Conservation (phyloP, 164 flowering plant species). For the Dillenia suffruticosa region DNA sequence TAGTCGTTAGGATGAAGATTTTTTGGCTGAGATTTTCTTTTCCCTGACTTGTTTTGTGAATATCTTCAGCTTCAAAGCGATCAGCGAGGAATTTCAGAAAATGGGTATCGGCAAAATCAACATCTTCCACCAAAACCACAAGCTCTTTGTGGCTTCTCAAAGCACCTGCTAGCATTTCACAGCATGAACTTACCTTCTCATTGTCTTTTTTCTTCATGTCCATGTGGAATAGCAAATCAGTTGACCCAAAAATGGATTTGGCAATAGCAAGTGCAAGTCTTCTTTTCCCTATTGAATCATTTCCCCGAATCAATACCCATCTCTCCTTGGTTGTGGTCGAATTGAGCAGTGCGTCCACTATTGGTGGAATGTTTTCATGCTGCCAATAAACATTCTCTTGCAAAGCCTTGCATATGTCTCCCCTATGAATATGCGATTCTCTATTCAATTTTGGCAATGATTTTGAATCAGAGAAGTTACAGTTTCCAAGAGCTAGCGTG, state of each 20-base stretch:
- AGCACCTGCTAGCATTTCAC: slow-evolving; percentile 28
- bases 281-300: slow-evolving; percentile 59
- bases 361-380: slow-evolving; percentile 33
- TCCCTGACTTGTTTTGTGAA: slow-evolving; percentile 17
- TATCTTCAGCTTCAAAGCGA: slow-evolving; percentile 26
- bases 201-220: slow-evolving; percentile 32
- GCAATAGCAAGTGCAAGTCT: slow-evolving; percentile 56
- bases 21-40: slow-evolving; percentile 14
- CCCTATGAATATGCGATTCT: slow-evolving; percentile 6
- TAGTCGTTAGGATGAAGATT: slow-evolving; percentile 39
- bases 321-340: slow-evolving; percentile 14
- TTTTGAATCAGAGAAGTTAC: slow-evolving; percentile 22
- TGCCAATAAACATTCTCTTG: slow-evolving; percentile 77
- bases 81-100: slow-evolving; percentile 40
- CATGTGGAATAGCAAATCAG: slow-evolving; percentile 37
- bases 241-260: slow-evolving; percentile 48
- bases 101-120: slow-evolving; percentile 44
- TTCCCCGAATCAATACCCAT: slow-evolving; percentile 63
- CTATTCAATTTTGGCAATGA: slow-evolving; percentile 6
- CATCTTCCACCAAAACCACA: slow-evolving; percentile 55
- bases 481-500: slow-evolving; percentile 71
- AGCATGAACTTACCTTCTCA: slow-evolving; percentile 6
- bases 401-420: slow-evolving; percentile 28
- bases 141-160: slow-evolving; percentile 29
- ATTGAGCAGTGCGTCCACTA: slow-evolving; percentile 44